Evolutionary conservation across 2,329 filamentous ascomycete genomes (phyloP).

Genomic region (Colletotrichum noveboracense): DNA sequence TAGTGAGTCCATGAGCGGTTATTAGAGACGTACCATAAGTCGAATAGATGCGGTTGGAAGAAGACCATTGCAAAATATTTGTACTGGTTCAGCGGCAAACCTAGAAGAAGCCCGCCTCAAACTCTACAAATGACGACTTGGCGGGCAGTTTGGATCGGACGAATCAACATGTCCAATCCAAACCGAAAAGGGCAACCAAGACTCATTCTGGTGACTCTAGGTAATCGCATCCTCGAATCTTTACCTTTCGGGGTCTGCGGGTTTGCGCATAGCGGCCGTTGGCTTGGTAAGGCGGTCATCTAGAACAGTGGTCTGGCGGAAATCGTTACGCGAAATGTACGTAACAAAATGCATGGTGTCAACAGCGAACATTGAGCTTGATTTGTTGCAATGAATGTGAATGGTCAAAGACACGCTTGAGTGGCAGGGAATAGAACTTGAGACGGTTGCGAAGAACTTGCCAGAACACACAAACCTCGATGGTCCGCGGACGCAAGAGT

Average conservation of each 20-base stretch:
- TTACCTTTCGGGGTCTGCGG: neutral
- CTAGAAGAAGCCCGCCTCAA: neutral
- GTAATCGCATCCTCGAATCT: neutral
- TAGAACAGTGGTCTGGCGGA: neutral
- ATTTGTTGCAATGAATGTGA: neutral
- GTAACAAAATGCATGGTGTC: neutral
- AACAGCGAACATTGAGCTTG: neutral
- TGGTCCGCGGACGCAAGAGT: neutral
- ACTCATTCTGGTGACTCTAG: neutral
- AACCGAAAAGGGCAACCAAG: slow-evolving; percentile 3
- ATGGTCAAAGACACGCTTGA: neutral
- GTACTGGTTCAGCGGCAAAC: neutral
- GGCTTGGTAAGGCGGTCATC: neutral
- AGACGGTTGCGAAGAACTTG: neutral
- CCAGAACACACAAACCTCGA: neutral
- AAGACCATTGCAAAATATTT: neutral
- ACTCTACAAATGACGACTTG: neutral
- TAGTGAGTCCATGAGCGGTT: neutral
- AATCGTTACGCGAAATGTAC: slow-evolving; percentile 1
- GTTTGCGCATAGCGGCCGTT: neutral
- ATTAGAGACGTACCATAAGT: neutral
- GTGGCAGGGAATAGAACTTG: neutral
- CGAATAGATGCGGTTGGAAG: neutral
- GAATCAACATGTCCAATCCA: neutral
- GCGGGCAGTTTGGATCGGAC: neutral